Evolutionary conservation across 2,329 filamentous ascomycete genomes (phyloP).

Genomic region (Lachnellula cervina): DNA sequence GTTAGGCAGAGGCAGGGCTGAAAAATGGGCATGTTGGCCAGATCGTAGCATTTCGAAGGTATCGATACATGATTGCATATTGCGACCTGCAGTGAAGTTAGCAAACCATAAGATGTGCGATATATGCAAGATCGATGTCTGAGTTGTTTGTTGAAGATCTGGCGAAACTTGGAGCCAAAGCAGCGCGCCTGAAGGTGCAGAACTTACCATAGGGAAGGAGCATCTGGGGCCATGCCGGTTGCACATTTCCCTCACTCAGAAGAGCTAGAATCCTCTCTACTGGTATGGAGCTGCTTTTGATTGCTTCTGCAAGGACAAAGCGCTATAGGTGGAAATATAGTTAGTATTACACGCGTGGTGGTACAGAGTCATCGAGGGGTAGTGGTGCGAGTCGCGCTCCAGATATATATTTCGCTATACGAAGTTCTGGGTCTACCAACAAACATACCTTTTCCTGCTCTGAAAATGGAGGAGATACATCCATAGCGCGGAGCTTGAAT

Average conservation of each 20-base stretch:
- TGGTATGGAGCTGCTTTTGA: constrained; percentile 42
- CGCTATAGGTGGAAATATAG: constrained; percentile 22
- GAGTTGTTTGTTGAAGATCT: constrained; percentile 14
- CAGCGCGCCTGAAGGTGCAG: constrained; percentile 10
- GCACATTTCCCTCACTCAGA: constrained; percentile 39
- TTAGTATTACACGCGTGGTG: constrained; percentile 22
- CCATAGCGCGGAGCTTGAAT: constrained; percentile 18
- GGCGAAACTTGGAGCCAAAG: constrained; percentile 14
- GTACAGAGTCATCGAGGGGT: constrained; percentile 11
- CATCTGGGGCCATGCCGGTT: constrained; percentile 45
- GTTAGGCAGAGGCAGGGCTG: constrained; percentile 6
- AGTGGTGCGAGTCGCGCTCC: constrained; percentile 9
- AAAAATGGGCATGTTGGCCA: constrained; percentile 3
- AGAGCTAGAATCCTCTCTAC: constrained; percentile 38
- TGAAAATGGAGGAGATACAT: constrained; percentile 20
- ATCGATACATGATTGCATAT: constrained; percentile 26
- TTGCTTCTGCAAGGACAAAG: constrained; percentile 46
- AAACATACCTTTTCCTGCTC: constrained; percentile 32
- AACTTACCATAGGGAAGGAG: constrained; percentile 44
- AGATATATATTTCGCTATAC: background rate
- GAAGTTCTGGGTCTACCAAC: constrained; percentile 9
- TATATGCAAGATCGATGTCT: constrained; percentile 12
- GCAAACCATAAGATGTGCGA: background rate
- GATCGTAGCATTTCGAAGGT: constrained; percentile 21
- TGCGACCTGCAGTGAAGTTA: constrained; percentile 25